These are phyloP conservation scores for Cladophialophora bantiana DNA, from an alignment of 2,329 filamentous ascomycete genomes.

Conservation along the genomic window DNA sequence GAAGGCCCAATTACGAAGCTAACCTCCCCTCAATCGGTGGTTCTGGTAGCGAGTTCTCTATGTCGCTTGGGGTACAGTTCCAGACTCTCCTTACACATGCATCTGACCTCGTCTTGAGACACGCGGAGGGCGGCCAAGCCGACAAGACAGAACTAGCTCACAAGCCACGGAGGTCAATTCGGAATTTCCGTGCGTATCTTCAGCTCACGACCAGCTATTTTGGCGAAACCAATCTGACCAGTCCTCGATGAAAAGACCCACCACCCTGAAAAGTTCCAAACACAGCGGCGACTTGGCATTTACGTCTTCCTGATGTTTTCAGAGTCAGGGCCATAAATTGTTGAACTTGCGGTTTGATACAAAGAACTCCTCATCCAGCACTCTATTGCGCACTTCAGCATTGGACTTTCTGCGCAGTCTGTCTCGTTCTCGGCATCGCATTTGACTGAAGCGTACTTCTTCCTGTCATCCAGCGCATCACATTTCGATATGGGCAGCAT, in stretches of 20 bases:
- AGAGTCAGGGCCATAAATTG: not conserved
- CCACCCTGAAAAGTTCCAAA: not conserved
- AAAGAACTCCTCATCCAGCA: not conserved
- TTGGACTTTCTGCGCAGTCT: not conserved
- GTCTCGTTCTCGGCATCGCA: not conserved
- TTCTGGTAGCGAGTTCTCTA: not conserved
- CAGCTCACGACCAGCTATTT: not conserved
- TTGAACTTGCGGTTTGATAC: not conserved
- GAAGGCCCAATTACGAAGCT: not conserved
- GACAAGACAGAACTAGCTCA: not conserved
- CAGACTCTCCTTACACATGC: not conserved
- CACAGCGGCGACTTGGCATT: not conserved
- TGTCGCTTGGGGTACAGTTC: not conserved
- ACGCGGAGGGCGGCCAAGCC: not conserved
- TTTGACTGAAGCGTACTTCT: not conserved
- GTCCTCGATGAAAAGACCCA: not conserved
- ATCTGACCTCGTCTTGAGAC: not conserved
- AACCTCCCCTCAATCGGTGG: not conserved
- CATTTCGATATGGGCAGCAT: conserved; percentile 4
- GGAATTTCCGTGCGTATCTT: not conserved
- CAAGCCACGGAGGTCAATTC: not conserved
- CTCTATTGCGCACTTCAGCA: not conserved
- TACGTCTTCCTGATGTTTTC: not conserved
- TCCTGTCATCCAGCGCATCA: conserved; percentile 4
- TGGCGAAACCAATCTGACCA: not conserved